A percentile compares a stretch with the other conserved stretches of the same genome.
phyloP scores from a whole-genome alignment of 352 stramenopile genomes.

The Globisporangium spiculum region DNA sequence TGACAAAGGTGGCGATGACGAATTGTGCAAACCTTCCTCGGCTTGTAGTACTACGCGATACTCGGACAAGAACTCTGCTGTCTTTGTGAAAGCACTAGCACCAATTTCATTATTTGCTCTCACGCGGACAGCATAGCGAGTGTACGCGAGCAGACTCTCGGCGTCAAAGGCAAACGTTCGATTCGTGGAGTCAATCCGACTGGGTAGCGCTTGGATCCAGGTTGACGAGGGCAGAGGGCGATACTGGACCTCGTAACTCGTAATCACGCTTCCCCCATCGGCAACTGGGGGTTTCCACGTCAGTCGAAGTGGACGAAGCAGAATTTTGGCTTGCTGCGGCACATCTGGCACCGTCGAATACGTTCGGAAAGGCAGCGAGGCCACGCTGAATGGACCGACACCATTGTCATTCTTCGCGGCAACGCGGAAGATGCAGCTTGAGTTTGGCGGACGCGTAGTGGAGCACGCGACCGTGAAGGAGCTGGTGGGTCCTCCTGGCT shows the following conservation, averaged over 20 bases:
- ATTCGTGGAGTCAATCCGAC: conserved; percentile 5
- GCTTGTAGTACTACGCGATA: conserved; percentile 9
- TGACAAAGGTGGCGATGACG: not conserved
- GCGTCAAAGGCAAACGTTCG: conserved; percentile 13
- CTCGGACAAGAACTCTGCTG: conserved; percentile 40
- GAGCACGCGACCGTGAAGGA: conserved; percentile 33
- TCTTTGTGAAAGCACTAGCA: conserved; percentile 25
- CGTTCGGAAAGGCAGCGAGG: conserved; percentile 36
- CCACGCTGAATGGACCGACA: conserved; percentile 42
- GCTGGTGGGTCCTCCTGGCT: conserved; percentile 20
- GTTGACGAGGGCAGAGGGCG: conserved; percentile 35
- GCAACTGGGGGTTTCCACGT: conserved; percentile 33
- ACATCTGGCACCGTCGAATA: conserved; percentile 21
- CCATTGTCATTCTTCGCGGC: conserved; percentile 50
- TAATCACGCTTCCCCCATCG: conserved; percentile 25
- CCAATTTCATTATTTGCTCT: conserved; percentile 31
- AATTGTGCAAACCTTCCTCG: not conserved
- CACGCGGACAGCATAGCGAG: conserved; percentile 38
- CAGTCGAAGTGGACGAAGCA: conserved; percentile 15
- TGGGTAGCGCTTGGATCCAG: conserved; percentile 28
- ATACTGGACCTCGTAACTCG: conserved; percentile 48
- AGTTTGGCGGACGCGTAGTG: conserved; percentile 30
- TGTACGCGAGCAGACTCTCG: conserved; percentile 26
- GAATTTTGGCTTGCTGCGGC: conserved; percentile 9
- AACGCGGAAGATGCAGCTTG: conserved; percentile 53